A percentile compares a stretch with the other conserved stretches of the same genome.
Conservation (phyloP, 148 eudicot species). For the Spergularia bocconei region DNA sequence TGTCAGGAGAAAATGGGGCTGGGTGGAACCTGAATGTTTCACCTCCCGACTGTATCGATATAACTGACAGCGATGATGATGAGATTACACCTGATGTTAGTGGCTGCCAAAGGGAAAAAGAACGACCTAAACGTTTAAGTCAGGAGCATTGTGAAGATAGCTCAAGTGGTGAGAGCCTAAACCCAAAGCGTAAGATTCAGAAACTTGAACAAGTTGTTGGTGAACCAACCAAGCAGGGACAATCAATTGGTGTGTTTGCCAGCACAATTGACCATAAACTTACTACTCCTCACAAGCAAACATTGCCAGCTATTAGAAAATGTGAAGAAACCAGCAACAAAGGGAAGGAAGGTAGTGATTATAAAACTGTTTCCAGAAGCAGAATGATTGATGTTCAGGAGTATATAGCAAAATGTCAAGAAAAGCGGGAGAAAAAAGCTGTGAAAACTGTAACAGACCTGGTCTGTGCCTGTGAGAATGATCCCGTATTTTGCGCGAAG, state of each 20-base stretch:
- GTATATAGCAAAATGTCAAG: not conserved
- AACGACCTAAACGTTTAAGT: not conserved
- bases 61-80: conserved; percentile 25
- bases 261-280: not conserved
- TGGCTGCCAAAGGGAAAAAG: conserved; percentile 8
- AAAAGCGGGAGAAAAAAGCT: not conserved
- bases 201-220: conserved; percentile 3
- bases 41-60: not conserved
- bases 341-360: not conserved
- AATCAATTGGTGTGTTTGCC: not conserved
- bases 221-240: conserved; percentile 12
- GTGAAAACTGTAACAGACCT: conserved; percentile 3
- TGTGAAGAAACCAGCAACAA: conserved; percentile 3
- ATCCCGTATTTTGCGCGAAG: conserved; percentile 18
- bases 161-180: conserved; percentile 10
- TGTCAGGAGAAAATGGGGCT: not conserved
- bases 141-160: not conserved
- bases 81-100: not conserved
- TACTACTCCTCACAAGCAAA: not conserved
- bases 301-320: not conserved
- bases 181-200: not conserved
- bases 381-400: not conserved
- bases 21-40: not conserved
- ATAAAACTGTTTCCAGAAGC: not conserved
- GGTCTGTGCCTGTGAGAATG: not conserved